Percentiles rank a stretch among this genome's conserved stretches.
phyloP scores from a whole-genome alignment of 306 rosid species.

The Boehmeria nivea region DNA sequence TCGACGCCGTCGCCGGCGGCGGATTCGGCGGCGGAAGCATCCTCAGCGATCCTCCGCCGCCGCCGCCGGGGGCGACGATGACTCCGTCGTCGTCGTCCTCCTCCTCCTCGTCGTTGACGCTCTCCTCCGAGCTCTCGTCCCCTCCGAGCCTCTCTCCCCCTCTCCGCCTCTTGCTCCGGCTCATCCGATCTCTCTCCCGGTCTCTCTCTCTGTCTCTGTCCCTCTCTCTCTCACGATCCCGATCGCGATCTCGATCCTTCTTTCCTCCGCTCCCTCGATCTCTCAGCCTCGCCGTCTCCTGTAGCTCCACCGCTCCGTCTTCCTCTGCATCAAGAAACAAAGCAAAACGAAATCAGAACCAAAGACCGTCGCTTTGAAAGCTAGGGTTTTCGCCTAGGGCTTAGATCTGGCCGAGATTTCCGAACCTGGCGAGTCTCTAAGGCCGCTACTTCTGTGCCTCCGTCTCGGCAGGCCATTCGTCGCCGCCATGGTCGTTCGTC shows the following conservation, averaged over 20 bases:
- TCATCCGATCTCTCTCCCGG: constrained; percentile 74
- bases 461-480: constrained; percentile 66
- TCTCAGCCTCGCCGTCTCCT: constrained; percentile 71
- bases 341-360: constrained; percentile 14
- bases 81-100: constrained; percentile 69
- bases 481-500: constrained; percentile 63
- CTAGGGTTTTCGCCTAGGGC: not conserved
- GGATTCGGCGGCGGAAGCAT: constrained; percentile 95
- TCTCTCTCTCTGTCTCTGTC: constrained; percentile 57
- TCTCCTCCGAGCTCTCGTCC: constrained; percentile 81
- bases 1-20: constrained; percentile 20
- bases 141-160: constrained; percentile 78
- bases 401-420: constrained; percentile 55
- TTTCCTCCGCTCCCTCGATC: constrained; percentile 69
- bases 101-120: constrained; percentile 78
- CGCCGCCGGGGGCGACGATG: constrained; percentile 23
- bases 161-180: constrained; percentile 73
- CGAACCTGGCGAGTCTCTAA: constrained; percentile 90
- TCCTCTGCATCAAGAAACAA: constrained; percentile 49
- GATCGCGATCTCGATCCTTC: constrained; percentile 63
- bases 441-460: constrained; percentile 65
- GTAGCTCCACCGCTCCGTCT: constrained; percentile 75
- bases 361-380: not conserved
- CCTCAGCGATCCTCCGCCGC: constrained; percentile 53
- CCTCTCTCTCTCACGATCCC: constrained; percentile 57